Base-by-base conservation (phyloP, 345 rosid genomes). In the Reutealis trisperma region DNA sequence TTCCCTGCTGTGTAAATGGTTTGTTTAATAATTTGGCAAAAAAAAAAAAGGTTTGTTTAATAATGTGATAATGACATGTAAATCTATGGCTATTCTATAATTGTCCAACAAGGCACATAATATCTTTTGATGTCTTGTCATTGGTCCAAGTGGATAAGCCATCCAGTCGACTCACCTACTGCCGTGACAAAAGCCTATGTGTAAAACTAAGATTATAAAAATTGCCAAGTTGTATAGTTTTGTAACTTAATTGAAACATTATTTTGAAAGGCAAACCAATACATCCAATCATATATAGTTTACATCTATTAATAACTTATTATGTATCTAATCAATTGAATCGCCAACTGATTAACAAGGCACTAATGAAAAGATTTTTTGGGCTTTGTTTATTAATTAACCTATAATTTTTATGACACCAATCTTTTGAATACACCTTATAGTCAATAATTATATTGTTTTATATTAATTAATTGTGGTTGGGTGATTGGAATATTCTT, bases 121-220 rank as follows among this genome's bases (percentile, higher is more conserved):
- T 67, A 75, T 71, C 70, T 18, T 68, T 62, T 22, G 30, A 4
- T 30, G 62, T 60, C 54, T 63, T 60, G 1, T 5, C 52, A 58
- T 67, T 75, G 84, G 76, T 65, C 79, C 75, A 61, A 32, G 37
- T 69, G 47, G 75, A 69, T 25, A 63, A 0, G 3, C 45, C 77
- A 61, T 75, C 77, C 19, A 76, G 14, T 72, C 32, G 52, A 16
- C 54, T 41, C 44, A 52, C 14, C 25, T 22, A 0, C 15, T 14
- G 55, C 19, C 10, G 67, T 25, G 65, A 60, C 69, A 34, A 24
- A 41, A 13, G 16, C 18, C 21, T 52, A 15, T 18, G 18, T 34
- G n/a, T 61, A 14, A 13, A 66, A 18, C 25, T 4, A 9, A 52
- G 19, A 58, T 9, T 6, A 54, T 16, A 54, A 54, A 54, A 54